Conservation (phyloP, 768 basidiomycete genomes). For the Tulasnella sp. region DNA sequence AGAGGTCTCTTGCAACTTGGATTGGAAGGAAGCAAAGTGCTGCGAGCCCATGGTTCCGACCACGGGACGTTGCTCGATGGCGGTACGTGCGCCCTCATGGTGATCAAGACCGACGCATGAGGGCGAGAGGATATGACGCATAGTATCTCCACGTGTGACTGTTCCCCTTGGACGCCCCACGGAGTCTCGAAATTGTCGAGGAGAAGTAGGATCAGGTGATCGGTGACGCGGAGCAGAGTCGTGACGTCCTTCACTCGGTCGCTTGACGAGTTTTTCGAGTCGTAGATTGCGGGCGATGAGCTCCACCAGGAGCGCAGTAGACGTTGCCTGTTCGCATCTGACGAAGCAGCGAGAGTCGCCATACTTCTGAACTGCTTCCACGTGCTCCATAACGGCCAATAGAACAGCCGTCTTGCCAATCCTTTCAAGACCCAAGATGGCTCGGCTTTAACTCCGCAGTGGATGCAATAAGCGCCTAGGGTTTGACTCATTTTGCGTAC, state of each 20-base stretch:
- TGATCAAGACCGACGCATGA: background rate
- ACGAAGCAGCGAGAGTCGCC: background rate
- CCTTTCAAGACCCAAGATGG: background rate
- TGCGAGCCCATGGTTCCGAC: background rate
- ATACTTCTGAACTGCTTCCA: background rate
- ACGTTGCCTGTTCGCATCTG: background rate
- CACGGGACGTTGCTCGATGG: background rate
- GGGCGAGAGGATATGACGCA: background rate
- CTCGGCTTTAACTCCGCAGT: background rate
- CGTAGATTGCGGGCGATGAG: background rate
- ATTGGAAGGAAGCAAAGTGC: background rate
- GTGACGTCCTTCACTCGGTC: background rate
- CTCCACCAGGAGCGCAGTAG: background rate
- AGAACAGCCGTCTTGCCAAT: background rate
- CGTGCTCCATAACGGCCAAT: background rate
- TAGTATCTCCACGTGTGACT: background rate
- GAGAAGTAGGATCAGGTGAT: background rate
- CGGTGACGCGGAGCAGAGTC: background rate
- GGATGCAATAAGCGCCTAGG: background rate
- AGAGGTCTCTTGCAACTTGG: background rate
- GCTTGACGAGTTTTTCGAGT: background rate
- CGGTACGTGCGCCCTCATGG: background rate
- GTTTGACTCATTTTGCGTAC: background rate
- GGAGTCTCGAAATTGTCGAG: slow-evolving; percentile 1
- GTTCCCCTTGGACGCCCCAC: background rate